A percentile compares a stretch with the other conserved stretches of the same genome.
Conservation (phyloP, 495 filamentous ascomycete species). For the Collariella sp. region DNA sequence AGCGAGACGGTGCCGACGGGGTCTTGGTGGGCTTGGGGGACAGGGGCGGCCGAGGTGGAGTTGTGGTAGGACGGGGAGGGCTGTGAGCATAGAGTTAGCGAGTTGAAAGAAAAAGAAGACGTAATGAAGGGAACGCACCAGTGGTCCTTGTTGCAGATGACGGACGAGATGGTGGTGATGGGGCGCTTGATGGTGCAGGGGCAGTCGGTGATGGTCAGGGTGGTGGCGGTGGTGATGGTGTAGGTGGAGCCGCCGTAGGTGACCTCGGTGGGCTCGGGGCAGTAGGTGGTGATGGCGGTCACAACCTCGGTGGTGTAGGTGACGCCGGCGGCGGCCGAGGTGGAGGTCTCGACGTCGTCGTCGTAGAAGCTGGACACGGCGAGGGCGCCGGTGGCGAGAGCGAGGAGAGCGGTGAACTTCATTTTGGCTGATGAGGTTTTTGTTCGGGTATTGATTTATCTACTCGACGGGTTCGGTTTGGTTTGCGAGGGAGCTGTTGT, state of each 20-base stretch:
- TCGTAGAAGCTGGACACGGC: constrained; percentile 32
- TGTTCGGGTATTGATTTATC: constrained; percentile 38
- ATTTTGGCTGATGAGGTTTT: constrained; percentile 65
- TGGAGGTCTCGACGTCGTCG: constrained; percentile 54
- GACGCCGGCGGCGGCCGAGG: constrained; percentile 31
- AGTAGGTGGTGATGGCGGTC: constrained; percentile 76
- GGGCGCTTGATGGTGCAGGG: constrained; percentile 70
- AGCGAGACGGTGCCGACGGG: constrained; percentile 28
- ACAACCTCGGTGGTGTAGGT: constrained; percentile 68
- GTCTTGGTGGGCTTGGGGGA: constrained; percentile 24
- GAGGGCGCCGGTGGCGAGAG: constrained; percentile 55
- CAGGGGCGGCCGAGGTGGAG: constrained; percentile 24
- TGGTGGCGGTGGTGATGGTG: constrained; percentile 71
- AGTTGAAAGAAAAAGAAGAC: not conserved
- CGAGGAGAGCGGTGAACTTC: constrained; percentile 67
- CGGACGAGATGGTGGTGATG: constrained; percentile 51
- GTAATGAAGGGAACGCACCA: constrained; percentile 40
- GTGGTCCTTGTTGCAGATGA: constrained; percentile 48
- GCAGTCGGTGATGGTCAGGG: constrained; percentile 72
- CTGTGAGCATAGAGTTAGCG: not conserved
- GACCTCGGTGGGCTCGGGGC: constrained; percentile 67
- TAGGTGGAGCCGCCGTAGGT: constrained; percentile 63
- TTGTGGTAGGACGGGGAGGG: constrained; percentile 24
- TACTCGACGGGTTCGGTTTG: constrained; percentile 29
- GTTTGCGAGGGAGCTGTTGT: constrained; percentile 14